These are phyloP conservation scores for Rhodotorula diobovata DNA, from an alignment of 768 basidiomycete genomes.

Conservation along the genomic window DNA sequence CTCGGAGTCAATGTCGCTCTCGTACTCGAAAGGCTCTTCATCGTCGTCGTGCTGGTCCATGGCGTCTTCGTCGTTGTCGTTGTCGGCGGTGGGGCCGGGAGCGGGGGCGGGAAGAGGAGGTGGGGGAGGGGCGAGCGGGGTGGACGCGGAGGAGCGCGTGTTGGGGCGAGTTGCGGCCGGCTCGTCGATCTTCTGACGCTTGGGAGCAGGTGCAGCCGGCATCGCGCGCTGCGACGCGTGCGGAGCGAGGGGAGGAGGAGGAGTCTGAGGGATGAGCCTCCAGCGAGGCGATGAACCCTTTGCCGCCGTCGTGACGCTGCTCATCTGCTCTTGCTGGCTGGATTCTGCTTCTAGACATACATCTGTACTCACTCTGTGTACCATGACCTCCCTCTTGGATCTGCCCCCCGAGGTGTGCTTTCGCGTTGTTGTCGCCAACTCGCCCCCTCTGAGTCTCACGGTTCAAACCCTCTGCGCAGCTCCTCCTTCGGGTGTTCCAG, in stretches of 20 bases:
- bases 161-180: not conserved
- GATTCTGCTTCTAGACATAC: not conserved
- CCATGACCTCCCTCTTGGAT: slow-evolving; percentile 55
- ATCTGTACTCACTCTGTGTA: no score
- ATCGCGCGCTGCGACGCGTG: not conserved
- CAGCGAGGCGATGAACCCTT: not conserved
- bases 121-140: not conserved
- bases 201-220: not conserved
- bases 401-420: slow-evolving; percentile 65
- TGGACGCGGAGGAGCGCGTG: not conserved
- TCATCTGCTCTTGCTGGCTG: not conserved
- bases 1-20: not conserved
- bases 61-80: not conserved
- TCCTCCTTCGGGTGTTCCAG: not conserved
- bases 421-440: slow-evolving; percentile 76
- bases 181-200: not conserved
- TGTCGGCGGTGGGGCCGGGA: no score
- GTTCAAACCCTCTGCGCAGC: not conserved
- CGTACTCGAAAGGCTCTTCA: slow-evolving; percentile 12
- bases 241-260: not conserved
- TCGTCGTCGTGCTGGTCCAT: slow-evolving; percentile 10
- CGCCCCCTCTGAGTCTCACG: slow-evolving; percentile 31
- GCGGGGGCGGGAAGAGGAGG: not conserved
- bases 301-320: no score
- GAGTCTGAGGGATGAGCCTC: not conserved